A percentile compares a stretch with the other conserved stretches of the same genome.
Evolutionary conservation across 768 basidiomycete genomes (phyloP).

Genomic region (Coprinopsis sp.): DNA sequence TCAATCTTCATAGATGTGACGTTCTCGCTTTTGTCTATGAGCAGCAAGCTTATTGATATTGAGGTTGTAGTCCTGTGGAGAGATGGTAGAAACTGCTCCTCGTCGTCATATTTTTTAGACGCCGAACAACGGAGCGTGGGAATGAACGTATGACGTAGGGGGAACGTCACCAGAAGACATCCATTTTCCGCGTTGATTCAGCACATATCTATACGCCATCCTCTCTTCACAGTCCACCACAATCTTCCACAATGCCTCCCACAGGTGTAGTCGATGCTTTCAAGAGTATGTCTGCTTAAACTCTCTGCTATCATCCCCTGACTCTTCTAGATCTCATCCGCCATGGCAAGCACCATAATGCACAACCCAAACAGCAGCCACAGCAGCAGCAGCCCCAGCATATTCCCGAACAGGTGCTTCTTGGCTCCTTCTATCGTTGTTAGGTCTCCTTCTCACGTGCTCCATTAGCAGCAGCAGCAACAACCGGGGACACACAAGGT

Average conservation of each 20-base stretch:
- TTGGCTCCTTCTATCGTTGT: no score
- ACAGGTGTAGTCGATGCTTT: conserved; percentile 76
- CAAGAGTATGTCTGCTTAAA: conserved; percentile 58
- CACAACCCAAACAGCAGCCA: conserved; percentile 17
- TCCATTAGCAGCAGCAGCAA: conserved; percentile 28
- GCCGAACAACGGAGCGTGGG: no score
- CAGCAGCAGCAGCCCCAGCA: no score
- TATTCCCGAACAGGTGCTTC: no score
- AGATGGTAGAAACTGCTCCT: no score
- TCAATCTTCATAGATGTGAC: no score
- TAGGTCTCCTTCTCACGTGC: conserved; percentile 28
- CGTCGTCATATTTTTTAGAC: conserved; percentile 4
- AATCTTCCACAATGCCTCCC: conserved; percentile 45
- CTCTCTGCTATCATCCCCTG: conserved; percentile 13
- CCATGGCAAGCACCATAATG: conserved; percentile 68
- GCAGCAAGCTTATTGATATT: no score
- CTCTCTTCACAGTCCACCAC: conserved; percentile 4
- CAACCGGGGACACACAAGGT: conserved; percentile 21
- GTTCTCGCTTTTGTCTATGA: no score
- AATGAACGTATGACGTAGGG: no score
- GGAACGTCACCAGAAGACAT: neutral
- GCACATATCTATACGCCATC: conserved; percentile 7
- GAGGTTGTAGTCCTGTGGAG: no score
- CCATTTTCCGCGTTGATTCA: conserved; percentile 9
- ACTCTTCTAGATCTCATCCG: conserved; percentile 64